Evolutionary conservation across 2,329 filamentous ascomycete species (phyloP).

Genomic region (Thielaviopsis musarum): DNA sequence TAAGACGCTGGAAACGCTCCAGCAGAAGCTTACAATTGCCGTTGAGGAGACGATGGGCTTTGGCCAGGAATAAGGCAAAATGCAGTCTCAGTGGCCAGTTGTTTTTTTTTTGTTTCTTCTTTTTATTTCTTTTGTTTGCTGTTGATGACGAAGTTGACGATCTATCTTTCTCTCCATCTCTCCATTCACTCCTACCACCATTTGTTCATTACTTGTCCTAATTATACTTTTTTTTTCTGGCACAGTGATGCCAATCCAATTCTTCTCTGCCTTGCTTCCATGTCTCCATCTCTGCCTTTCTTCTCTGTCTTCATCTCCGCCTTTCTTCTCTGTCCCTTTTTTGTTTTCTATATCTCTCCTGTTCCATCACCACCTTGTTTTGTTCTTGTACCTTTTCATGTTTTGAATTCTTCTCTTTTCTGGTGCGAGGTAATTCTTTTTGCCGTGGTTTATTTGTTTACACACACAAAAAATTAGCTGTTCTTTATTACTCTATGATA

Average conservation of each 20-base stretch:
- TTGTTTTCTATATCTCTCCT: not conserved
- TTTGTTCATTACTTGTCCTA: not conserved
- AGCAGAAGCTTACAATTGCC: conserved; percentile 84
- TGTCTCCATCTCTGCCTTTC: conserved; percentile 11
- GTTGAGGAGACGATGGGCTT: conserved; percentile 99
- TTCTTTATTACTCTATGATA: no score
- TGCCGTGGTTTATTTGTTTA: not conserved
- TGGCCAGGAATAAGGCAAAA: conserved; percentile 63
- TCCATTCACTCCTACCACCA: not conserved
- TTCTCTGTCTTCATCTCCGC: not conserved
- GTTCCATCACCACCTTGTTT: not conserved
- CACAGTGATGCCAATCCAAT: not conserved
- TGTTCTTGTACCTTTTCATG: not conserved
- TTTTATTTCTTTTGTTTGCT: conserved; percentile 2
- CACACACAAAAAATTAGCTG: no score
- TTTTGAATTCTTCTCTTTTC: not conserved
- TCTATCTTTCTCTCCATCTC: not conserved
- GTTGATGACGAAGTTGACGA: not conserved
- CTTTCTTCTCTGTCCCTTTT: not conserved
- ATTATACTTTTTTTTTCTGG: not conserved
- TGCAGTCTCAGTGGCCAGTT: not conserved
- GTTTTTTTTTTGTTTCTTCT: conserved; percentile 3
- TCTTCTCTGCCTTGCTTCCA: not conserved
- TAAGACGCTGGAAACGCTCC: conserved; percentile 70
- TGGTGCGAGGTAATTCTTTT: not conserved